These are phyloP conservation scores for Arctium lappa DNA, from an alignment of 129 eudicot species.

Conservation along the genomic window DNA sequence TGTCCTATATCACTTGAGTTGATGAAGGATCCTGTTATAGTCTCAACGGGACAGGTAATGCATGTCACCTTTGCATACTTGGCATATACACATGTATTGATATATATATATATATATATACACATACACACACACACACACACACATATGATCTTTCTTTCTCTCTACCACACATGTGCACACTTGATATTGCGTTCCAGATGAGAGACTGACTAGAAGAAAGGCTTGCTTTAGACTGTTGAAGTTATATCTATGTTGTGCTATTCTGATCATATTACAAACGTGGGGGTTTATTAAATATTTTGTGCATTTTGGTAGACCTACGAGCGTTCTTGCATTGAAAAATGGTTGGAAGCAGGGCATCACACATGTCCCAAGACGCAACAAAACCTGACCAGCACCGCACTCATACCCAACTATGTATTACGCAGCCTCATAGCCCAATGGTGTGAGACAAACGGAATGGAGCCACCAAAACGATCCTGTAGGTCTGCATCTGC, in stretches of 20 bases:
- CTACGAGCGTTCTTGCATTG: constrained; percentile 67
- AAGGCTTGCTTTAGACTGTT: too few species aligned
- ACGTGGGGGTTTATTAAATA: constrained; percentile 6
- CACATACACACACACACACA: too few species aligned
- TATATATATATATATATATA: too few species aligned
- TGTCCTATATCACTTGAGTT: constrained; percentile 39
- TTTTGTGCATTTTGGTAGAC: constrained; percentile 36
- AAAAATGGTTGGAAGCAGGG: constrained; percentile 78
- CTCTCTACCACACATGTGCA: too few species aligned
- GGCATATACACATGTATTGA: not conserved
- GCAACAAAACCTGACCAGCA: constrained; percentile 54
- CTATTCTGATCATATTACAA: not conserved
- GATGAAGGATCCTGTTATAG: constrained; percentile 80
- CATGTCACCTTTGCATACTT: not conserved
- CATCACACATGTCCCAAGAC: constrained; percentile 77
- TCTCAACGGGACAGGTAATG: constrained; percentile 77
- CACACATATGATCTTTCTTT: not conserved
- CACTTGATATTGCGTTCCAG: too few species aligned
- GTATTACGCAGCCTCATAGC: constrained; percentile 73
- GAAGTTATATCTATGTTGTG: not conserved
- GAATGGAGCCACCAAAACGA: constrained; percentile 61
- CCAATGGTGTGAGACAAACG: constrained; percentile 76
- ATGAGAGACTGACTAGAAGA: not conserved
- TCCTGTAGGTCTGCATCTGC: constrained; percentile 52
- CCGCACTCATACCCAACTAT: constrained; percentile 62